Evolutionary conservation across 345 rosid species (phyloP).

Genomic region (Draba incana): DNA sequence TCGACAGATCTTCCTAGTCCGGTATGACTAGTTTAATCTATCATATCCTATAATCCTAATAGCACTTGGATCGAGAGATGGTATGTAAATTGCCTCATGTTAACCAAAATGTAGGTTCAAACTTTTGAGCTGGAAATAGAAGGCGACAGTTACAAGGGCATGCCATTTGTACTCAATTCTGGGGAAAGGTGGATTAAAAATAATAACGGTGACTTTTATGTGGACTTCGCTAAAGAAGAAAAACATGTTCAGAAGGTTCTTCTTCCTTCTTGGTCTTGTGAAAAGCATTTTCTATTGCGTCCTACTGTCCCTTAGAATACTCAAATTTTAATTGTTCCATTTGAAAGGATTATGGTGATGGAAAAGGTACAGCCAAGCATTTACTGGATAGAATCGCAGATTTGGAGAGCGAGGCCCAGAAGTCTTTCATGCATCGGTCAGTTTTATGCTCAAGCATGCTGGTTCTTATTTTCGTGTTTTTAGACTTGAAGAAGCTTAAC

Average conservation of each 20-base stretch:
- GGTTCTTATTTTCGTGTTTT: constrained; percentile 15
- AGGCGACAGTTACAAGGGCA: constrained; percentile 74
- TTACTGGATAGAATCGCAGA: constrained; percentile 77
- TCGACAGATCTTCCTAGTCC: constrained; percentile 59
- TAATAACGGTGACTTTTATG: constrained; percentile 74
- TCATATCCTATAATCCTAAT: constrained; percentile 12
- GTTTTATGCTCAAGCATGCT: constrained; percentile 41
- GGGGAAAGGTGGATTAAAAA: constrained; percentile 86
- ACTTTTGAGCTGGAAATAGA: constrained; percentile 70
- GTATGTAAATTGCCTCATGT: constrained; percentile 24
- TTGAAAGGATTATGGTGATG: constrained; percentile 74
- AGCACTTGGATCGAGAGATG: constrained; percentile 33
- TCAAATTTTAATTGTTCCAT: constrained; percentile 24
- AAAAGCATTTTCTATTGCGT: constrained; percentile 14
- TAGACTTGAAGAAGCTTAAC: constrained; percentile 20
- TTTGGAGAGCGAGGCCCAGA: constrained; percentile 92
- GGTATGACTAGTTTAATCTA: constrained; percentile 49
- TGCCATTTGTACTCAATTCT: constrained; percentile 85
- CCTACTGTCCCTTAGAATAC: constrained; percentile 23
- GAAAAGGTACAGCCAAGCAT: constrained; percentile 75
- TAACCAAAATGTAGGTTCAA: constrained; percentile 65
- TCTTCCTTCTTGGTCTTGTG: constrained; percentile 32
- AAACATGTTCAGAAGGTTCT: constrained; percentile 75
- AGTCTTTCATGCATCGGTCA: constrained; percentile 98
- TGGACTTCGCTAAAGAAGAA: constrained; percentile 56